phyloP scores from a whole-genome alignment of 129 eudicot species.

The Flaveria brownii region DNA sequence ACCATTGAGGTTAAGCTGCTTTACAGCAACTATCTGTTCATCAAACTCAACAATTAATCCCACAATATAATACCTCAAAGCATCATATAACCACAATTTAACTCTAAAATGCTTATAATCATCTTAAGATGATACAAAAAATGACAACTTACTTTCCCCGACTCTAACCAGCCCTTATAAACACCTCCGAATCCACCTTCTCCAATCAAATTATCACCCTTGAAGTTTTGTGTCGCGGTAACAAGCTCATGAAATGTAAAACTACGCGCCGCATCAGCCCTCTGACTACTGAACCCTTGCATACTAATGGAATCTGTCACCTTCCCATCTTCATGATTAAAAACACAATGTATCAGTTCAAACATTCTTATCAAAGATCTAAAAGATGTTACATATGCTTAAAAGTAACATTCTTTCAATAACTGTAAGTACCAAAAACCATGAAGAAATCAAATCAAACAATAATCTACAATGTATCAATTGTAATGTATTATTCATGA shows the following conservation, averaged over 20 bases:
- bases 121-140: not conserved
- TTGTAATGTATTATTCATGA: conserved; percentile 9
- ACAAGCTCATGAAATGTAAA: conserved; percentile 82
- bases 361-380: not conserved
- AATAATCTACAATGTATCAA: not conserved
- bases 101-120: not conserved
- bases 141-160: conserved; percentile 52
- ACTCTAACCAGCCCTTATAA: conserved; percentile 75
- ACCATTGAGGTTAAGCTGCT: conserved; percentile 76
- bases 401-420: conserved; percentile 32
- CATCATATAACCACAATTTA: not conserved
- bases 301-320: conserved; percentile 40
- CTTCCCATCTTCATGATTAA: conserved; percentile 34
- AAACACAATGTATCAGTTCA: not conserved
- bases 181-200: conserved; percentile 93
- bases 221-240: conserved; percentile 70
- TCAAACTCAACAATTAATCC: conserved; percentile 24
- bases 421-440: conserved; percentile 24
- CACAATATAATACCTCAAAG: conserved; percentile 1
- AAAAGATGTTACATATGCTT: not conserved
- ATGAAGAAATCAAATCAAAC: conserved; percentile 5
- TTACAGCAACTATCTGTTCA: conserved; percentile 75
- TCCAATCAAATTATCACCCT: conserved; percentile 74
- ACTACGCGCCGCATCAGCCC: conserved; percentile 52
- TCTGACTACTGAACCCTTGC: conserved; percentile 38